Evolutionary conservation across 2,329 filamentous ascomycete species (phyloP).

Genomic region (Aspergillus vadensis): DNA sequence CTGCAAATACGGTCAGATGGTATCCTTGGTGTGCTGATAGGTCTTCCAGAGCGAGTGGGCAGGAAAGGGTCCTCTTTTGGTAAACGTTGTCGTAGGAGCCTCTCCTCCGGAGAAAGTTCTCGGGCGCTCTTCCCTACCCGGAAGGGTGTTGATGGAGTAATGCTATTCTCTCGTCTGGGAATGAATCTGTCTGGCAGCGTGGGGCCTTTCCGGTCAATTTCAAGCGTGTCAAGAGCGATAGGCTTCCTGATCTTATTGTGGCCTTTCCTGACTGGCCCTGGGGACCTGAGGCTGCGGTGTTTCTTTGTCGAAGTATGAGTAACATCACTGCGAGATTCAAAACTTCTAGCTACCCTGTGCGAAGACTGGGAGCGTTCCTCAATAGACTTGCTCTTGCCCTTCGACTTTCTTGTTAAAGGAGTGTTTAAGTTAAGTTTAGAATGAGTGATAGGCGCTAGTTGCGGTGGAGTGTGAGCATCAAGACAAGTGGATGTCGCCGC

Average conservation of each 20-base stretch:
- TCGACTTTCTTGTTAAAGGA: not conserved
- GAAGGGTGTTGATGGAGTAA: conserved; percentile 52
- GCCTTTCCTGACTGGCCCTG: conserved; percentile 14
- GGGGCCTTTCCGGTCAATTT: conserved; percentile 23
- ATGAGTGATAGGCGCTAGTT: conserved; percentile 9
- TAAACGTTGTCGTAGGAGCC: conserved; percentile 46
- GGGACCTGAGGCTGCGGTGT: not conserved
- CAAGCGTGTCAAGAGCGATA: conserved; percentile 13
- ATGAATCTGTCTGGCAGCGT: conserved; percentile 62
- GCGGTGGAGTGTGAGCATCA: conserved; percentile 11
- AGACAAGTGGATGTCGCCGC: not conserved
- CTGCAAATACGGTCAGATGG: conserved; percentile 20
- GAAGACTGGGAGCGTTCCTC: not conserved
- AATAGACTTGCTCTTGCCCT: not conserved
- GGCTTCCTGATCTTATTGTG: conserved; percentile 21
- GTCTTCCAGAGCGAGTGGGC: conserved; percentile 37
- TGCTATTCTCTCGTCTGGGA: conserved; percentile 47
- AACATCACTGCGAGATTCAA: not conserved
- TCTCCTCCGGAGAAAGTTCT: conserved; percentile 51
- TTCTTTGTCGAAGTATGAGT: not conserved
- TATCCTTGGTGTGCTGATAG: conserved; percentile 17
- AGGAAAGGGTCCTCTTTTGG: conserved; percentile 57
- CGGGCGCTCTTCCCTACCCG: conserved; percentile 53
- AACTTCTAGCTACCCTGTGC: not conserved
- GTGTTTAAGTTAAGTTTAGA: conserved; percentile 7